Evolutionary conservation across 2,329 filamentous ascomycete species (phyloP).

Genomic region (Fusarium kyushuense): DNA sequence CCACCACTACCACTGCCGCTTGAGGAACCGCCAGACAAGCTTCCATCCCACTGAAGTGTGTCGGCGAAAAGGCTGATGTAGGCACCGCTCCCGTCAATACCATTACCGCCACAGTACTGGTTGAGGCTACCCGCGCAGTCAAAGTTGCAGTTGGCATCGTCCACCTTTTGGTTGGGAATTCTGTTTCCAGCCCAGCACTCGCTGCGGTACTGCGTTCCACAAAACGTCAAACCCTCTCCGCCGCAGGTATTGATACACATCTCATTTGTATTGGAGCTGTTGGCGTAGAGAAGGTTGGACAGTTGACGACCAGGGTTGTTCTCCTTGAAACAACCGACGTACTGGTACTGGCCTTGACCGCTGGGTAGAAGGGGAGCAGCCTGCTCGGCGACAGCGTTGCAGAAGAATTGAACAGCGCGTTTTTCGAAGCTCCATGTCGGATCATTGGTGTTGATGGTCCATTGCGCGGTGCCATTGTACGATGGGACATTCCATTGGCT

Average conservation of each 20-base stretch:
- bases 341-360: conserved; percentile 63
- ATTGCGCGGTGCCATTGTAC: conserved; percentile 61
- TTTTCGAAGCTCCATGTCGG: conserved; percentile 59
- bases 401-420: conserved; percentile 64
- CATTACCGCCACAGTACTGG: conserved; percentile 67
- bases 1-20: conserved; percentile 4
- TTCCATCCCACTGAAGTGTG: conserved; percentile 43
- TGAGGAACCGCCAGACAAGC: not conserved
- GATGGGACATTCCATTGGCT: conserved; percentile 67
- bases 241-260: conserved; percentile 61
- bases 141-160: conserved; percentile 63
- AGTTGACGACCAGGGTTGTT: conserved; percentile 68
- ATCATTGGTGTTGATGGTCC: conserved; percentile 70
- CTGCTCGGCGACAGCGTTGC: conserved; percentile 65
- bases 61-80: conserved; percentile 65
- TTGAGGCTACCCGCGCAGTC: conserved; percentile 62
- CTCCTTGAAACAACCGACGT: conserved; percentile 67
- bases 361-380: conserved; percentile 60
- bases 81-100: conserved; percentile 50
- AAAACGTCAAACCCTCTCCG: conserved; percentile 54
- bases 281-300: conserved; percentile 56
- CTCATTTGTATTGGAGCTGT: conserved; percentile 57
- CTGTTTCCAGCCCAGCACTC: conserved; percentile 68
- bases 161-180: conserved; percentile 59
- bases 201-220: conserved; percentile 62